Evolutionary conservation across 2,329 filamentous ascomycete species (phyloP).

Genomic region (Fusarium pininemorale): DNA sequence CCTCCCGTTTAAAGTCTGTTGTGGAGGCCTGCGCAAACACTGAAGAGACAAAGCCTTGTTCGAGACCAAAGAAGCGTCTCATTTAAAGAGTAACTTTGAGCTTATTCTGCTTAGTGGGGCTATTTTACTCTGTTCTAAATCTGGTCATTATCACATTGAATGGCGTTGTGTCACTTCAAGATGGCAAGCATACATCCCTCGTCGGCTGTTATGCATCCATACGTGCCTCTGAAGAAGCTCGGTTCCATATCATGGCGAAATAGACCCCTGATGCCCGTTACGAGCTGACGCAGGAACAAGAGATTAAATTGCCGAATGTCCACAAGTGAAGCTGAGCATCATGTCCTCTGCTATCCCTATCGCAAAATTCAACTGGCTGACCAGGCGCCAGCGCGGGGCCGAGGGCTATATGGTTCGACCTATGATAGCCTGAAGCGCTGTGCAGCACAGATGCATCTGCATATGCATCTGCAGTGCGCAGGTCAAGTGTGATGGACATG

Average conservation of each 20-base stretch:
- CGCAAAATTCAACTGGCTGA: constrained; percentile 23
- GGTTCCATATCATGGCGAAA: neutral
- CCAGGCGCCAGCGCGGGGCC: constrained; percentile 34
- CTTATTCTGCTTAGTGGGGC: neutral
- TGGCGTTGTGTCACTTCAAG: neutral
- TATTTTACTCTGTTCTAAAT: neutral
- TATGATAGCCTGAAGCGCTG: constrained; percentile 16
- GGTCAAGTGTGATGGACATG: constrained; percentile 25
- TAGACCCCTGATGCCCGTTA: neutral
- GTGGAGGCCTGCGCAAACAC: constrained; percentile 1
- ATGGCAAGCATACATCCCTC: neutral
- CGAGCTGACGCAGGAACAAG: constrained; percentile 19
- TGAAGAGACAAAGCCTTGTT: constrained; percentile 22
- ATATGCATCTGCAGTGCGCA: constrained; percentile 7
- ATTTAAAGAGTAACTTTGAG: neutral
- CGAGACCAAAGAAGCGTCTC: constrained; percentile 14
- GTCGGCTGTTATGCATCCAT: constrained; percentile 5
- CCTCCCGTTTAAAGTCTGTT: constrained; percentile 16
- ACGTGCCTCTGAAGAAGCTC: constrained; percentile 5
- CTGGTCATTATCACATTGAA: neutral
- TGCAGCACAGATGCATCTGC: neutral
- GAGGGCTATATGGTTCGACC: neutral
- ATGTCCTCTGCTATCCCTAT: constrained; percentile 8
- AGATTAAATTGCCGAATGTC: constrained; percentile 7
- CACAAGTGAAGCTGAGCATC: constrained; percentile 4